These are phyloP conservation scores for Linderniella brevidens DNA, from an alignment of 257 asterid species.

Conservation along the genomic window DNA sequence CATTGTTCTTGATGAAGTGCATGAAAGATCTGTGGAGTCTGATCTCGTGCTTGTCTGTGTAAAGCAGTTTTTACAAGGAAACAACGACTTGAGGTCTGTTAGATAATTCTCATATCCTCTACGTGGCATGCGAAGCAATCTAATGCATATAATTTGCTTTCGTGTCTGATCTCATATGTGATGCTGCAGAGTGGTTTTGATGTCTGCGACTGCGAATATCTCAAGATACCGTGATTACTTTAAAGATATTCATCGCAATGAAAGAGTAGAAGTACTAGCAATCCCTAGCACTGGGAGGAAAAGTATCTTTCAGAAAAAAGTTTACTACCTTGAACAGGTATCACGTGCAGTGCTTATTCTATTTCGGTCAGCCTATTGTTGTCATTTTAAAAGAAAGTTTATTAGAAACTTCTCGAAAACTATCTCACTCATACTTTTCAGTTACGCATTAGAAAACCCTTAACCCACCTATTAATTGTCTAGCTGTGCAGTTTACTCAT, in stretches of 20 bases:
- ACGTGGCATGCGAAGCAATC: neutral
- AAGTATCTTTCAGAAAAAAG: constrained; percentile 48
- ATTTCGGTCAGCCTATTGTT: neutral
- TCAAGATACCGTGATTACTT: constrained; percentile 79
- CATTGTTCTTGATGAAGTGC: constrained; percentile 90
- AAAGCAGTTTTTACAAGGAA: constrained; percentile 74
- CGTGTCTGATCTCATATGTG: constrained; percentile 8
- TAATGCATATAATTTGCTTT: neutral
- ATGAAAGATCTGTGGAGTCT: constrained; percentile 97
- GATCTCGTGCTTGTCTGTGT: constrained; percentile 92
- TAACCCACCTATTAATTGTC: too few species aligned
- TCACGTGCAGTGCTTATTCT: neutral
- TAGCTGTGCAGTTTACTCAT: too few species aligned
- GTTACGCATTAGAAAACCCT: too few species aligned
- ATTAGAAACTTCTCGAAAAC: too few species aligned
- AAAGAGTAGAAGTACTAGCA: constrained; percentile 80
- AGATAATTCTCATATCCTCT: constrained; percentile 6
- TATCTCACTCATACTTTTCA: too few species aligned
- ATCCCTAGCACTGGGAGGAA: constrained; percentile 50
- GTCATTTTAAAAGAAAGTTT: too few species aligned
- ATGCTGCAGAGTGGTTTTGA: constrained; percentile 78
- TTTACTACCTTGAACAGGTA: constrained; percentile 80
- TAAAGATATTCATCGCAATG: constrained; percentile 77
- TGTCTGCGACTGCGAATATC: constrained; percentile 96
- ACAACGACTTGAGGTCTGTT: constrained; percentile 43